Percentiles rank a stretch among this genome's conserved stretches.
Conservation (phyloP, 1,284 basidiomycete genomes). For the Ceratobasidium sp. region DNA sequence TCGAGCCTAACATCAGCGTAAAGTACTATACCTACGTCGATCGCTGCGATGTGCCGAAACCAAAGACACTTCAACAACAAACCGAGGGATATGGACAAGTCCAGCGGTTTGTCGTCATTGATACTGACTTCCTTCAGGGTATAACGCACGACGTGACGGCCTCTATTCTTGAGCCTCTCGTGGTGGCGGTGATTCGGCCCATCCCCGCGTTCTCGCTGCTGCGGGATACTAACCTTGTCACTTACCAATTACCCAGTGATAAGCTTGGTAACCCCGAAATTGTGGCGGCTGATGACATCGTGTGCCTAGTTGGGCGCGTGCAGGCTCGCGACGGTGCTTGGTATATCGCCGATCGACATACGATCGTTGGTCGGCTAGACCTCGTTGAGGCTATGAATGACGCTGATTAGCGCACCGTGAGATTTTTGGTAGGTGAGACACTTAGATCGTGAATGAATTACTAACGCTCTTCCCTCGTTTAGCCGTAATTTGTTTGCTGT, state of each 20-base stretch:
- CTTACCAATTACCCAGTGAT: conserved; percentile 23
- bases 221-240: conserved; percentile 34
- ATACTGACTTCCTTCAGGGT: conserved; percentile 4
- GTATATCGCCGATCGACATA: conserved; percentile 54
- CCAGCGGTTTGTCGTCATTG: conserved; percentile 6
- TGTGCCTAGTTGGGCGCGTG: conserved; percentile 51
- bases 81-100: conserved; percentile 16
- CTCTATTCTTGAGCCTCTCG: conserved; percentile 38
- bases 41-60: not conserved
- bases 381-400: not conserved
- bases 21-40: not conserved
- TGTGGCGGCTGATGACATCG: conserved; percentile 51
- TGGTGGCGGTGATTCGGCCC: conserved; percentile 51
- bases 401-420: not conserved
- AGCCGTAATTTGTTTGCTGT: too few species aligned
- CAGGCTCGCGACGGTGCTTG: conserved; percentile 48
- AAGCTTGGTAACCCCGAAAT: conserved; percentile 39
- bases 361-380: conserved; percentile 27
- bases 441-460: not conserved
- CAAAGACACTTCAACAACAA: not conserved
- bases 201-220: conserved; percentile 34
- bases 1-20: not conserved
- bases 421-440: not conserved
- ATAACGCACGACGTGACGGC: not conserved
- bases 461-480: too few species aligned